Conservation (phyloP, 768 basidiomycete species). For the Russula earlei region DNA sequence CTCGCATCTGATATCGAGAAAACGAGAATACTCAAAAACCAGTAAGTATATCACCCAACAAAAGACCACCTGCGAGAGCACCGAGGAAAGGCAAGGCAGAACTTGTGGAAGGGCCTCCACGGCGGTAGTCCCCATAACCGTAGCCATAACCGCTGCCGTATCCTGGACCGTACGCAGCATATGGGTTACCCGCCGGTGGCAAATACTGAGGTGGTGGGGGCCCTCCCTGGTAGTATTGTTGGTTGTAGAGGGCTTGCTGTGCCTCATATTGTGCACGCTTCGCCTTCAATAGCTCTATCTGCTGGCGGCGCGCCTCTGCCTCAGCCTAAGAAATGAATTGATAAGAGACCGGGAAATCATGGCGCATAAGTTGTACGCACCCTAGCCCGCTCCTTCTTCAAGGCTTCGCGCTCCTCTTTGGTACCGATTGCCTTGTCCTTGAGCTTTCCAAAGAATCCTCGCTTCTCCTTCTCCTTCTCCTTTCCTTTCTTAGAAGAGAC, state of each 20-base stretch:
- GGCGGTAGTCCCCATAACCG: constrained; percentile 1
- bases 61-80: constrained; percentile 31
- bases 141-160: constrained; percentile 18
- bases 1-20: not conserved
- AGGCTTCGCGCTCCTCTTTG: constrained; percentile 51
- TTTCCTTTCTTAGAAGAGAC: constrained; percentile 9
- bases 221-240: constrained; percentile 3
- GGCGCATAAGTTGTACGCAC: constrained; percentile 12
- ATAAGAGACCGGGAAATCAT: not conserved
- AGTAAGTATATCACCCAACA: constrained; percentile 15
- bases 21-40: not conserved
- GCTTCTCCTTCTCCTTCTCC: constrained; percentile 29
- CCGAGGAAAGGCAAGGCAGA: constrained; percentile 27
- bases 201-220: no score
- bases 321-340: constrained; percentile 7
- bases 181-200: constrained; percentile 21
- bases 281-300: not conserved
- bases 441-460: constrained; percentile 49
- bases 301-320: constrained; percentile 1
- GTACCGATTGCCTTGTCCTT: constrained; percentile 58
- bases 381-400: constrained; percentile 28
- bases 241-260: constrained; percentile 1
- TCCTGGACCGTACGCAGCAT: constrained; percentile 1
- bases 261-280: constrained; percentile 1
- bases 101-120: not conserved